Evolutionary conservation across 2,329 filamentous ascomycete species (phyloP), one percentile per base, ranked within the genome.

Genomic region (Stemphylium vesicarium): DNA sequence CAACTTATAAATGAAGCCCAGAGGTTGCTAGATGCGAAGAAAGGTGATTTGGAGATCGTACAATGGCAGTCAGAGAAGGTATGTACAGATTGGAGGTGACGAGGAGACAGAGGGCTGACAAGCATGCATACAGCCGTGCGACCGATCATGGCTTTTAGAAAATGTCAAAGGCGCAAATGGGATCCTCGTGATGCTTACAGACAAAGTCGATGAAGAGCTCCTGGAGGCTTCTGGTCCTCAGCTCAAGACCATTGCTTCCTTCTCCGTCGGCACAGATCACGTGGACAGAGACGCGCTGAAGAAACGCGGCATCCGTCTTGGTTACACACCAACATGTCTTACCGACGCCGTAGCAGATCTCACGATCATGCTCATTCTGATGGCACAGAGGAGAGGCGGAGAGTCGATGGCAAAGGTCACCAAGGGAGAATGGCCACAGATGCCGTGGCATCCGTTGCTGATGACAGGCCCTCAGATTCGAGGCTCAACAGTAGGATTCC

Each of bases 261-360:
- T 71, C 53, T 71, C 68, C 8, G 66, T 72, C n/a, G 70, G 69
- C 1, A 71, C 66, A 11, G 68, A 72, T 48, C 68, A 72, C 43
- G 60, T 73, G 6, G 64, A 71, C 44, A 59, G 59, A 3, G 49
- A 52, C 7, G 61, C 63, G 1, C 59, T 72, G 2, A 71, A 69
- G 50, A 57, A 60, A 22, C 64, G 66, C 38, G 58, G 57, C 35
- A 66, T 73, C 26, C 63, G 69, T 0, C 62, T 72, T 4, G 70
- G 69, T 12, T 72, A 72, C 41, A 73, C 69, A 16, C 66, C 68
- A 12, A 69, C 64, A 36, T 67, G 60, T 45, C 62, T 73, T 11
- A 72, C 69, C 31, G 68, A 71, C 35, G 68, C 70, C 3, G 67
- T 71, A 2, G 68, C 70, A 18, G 70, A 71, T 32, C 53, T 71